A percentile compares a stretch with the other conserved stretches of the same genome.
These are phyloP conservation scores for Puccinia coronata DNA, from an alignment of 1,284 basidiomycete genomes.

Conservation along the genomic window DNA sequence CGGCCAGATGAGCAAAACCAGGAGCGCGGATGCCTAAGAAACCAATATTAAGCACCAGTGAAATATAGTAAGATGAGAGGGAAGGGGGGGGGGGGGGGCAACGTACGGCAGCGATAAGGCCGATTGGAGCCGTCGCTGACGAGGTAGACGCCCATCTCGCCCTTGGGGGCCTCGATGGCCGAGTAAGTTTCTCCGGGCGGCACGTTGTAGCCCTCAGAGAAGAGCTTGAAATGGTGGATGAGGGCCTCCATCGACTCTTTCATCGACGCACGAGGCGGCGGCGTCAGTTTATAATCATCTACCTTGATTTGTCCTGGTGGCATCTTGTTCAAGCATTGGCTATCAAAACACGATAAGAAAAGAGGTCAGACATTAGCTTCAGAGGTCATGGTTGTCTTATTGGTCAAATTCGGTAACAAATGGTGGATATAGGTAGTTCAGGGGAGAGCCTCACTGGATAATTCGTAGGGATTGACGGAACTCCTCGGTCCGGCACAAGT, in stretches of 20 bases:
- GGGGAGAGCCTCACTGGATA: conserved; percentile 67
- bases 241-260: conserved; percentile 86
- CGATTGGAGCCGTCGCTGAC: conserved; percentile 88
- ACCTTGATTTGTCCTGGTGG: conserved; percentile 88
- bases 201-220: conserved; percentile 96
- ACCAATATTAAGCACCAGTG: not conserved
- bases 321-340: conserved; percentile 93
- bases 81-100: conserved; percentile 68
- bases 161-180: conserved; percentile 97
- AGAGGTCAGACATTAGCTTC: not conserved
- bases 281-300: conserved; percentile 95
- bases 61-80: not conserved
- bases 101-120: conserved; percentile 83
- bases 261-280: conserved; percentile 96
- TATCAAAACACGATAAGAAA: not conserved
- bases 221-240: conserved; percentile 96
- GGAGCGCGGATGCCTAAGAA: conserved; percentile 57
- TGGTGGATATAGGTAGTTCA: too few relatives aligned
- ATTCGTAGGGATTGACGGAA: conserved; percentile 93
- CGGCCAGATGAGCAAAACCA: conserved; percentile 88
- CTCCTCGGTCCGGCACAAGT: conserved; percentile 95
- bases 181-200: conserved; percentile 95
- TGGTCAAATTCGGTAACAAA: too few relatives aligned
- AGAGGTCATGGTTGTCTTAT: not conserved
- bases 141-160: conserved; percentile 95